Percentiles rank a stretch among this genome's conserved stretches.
phyloP scores from a whole-genome alignment of 371 early-diverging fungal genomes.

The Batrachochytrium dendrobatidis region DNA sequence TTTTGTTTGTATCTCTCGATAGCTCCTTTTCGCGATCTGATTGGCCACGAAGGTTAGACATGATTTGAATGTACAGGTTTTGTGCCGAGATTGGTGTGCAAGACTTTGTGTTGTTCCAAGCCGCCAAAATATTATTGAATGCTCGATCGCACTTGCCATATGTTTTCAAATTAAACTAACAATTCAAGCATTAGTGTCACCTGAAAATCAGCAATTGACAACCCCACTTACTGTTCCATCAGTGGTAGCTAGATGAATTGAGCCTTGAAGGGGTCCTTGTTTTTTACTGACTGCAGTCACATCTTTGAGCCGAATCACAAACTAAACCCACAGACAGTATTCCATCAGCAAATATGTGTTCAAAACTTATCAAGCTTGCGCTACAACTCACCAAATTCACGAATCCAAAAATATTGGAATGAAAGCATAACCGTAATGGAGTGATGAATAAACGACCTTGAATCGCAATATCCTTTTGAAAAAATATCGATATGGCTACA shows the following conservation, averaged over 20 bases:
- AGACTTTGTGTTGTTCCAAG: constrained; percentile 23
- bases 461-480: constrained; percentile 86
- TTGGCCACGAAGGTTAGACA: no score
- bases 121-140: constrained; percentile 6
- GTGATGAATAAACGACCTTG: constrained; percentile 89
- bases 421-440: constrained; percentile 79
- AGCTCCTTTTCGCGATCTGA: no score
- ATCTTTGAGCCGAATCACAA: constrained; percentile 76
- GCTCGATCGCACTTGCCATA: constrained; percentile 4
- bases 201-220: constrained; percentile 6
- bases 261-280: constrained; percentile 73
- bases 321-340: constrained; percentile 34
- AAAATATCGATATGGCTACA: constrained; percentile 79
- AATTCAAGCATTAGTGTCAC: not conserved
- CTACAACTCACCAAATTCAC: constrained; percentile 63
- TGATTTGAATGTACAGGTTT: not conserved
- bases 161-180: constrained; percentile 1
- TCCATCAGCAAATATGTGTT: not conserved
- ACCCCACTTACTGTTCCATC: constrained; percentile 49
- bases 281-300: constrained; percentile 75
- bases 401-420: constrained; percentile 96
- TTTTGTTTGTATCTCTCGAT: no score
- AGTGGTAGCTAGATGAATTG: constrained; percentile 69
- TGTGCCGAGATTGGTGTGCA: constrained; percentile 4
- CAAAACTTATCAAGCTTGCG: not conserved